phyloP scores from a whole-genome alignment of 371 early-diverging fungal species.

The Rhizopus arrhizus region DNA sequence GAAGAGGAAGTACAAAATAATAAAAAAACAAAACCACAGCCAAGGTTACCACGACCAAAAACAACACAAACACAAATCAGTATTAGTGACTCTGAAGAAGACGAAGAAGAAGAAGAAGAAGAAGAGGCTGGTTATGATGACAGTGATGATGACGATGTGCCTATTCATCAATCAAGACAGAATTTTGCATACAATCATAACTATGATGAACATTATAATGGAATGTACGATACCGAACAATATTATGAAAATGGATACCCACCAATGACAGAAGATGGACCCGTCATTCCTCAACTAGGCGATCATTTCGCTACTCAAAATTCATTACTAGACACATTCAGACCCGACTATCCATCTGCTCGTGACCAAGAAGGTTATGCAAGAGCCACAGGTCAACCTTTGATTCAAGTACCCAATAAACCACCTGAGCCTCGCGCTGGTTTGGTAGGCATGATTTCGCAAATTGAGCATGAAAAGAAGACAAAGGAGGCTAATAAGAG shows the following conservation, averaged over 20 bases:
- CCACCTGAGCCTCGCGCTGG: constrained; percentile 46
- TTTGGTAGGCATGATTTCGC: constrained; percentile 51
- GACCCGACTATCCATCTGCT: constrained; percentile 39
- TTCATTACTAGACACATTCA: constrained; percentile 40
- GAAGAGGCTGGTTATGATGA: constrained; percentile 11
- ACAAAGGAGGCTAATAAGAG: constrained; percentile 34
- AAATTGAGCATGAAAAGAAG: constrained; percentile 45
- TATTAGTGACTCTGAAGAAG: constrained; percentile 28
- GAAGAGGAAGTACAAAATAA: neutral
- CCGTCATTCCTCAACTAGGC: constrained; percentile 38
- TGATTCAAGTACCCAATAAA: constrained; percentile 45
- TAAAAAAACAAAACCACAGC: constrained; percentile 1
- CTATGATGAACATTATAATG: constrained; percentile 21
- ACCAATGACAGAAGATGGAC: constrained; percentile 36
- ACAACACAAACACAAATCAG: constrained; percentile 26
- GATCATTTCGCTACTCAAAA: constrained; percentile 42
- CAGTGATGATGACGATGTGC: constrained; percentile 22
- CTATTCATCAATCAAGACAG: constrained; percentile 22
- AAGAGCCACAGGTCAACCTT: constrained; percentile 45
- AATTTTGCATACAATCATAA: constrained; percentile 5
- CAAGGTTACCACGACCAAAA: constrained; percentile 23
- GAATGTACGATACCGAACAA: constrained; percentile 1
- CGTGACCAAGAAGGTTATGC: constrained; percentile 51
- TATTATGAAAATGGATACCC: constrained; percentile 11
- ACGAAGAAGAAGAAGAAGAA: constrained; percentile 23